Evolutionary conservation across 345 rosid genomes (phyloP).

Genomic region (Clausena lansium): DNA sequence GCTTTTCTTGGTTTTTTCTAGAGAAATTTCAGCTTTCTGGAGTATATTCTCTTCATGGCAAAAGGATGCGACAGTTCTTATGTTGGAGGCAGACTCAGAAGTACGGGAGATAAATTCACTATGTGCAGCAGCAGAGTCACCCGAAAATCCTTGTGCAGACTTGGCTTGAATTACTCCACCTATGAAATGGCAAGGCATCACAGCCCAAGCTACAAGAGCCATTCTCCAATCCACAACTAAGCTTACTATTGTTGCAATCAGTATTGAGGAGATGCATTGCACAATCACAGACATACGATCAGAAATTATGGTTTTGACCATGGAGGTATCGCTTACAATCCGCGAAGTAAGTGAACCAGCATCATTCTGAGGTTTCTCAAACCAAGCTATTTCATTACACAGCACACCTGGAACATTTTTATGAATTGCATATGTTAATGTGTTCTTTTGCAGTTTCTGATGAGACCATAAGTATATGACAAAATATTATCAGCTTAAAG

Average conservation of each 20-base stretch:
- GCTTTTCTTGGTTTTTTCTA: slow-evolving; percentile 35
- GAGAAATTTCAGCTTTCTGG: slow-evolving; percentile 33
- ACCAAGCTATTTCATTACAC: slow-evolving; percentile 58
- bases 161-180: slow-evolving; percentile 71
- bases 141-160: slow-evolving; percentile 62
- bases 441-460: not conserved
- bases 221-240: slow-evolving; percentile 54
- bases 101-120: slow-evolving; percentile 44
- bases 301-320: slow-evolving; percentile 61
- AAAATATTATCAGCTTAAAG: not conserved
- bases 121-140: slow-evolving; percentile 52
- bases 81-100: slow-evolving; percentile 55
- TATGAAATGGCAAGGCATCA: slow-evolving; percentile 81
- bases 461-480: too few relatives aligned
- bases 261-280: slow-evolving; percentile 61
- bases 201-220: slow-evolving; percentile 73
- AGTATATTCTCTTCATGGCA: slow-evolving; percentile 60
- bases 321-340: slow-evolving; percentile 52
- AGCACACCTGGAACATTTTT: slow-evolving; percentile 41
- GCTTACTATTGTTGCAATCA: slow-evolving; percentile 63
- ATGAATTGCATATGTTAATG: not conserved
- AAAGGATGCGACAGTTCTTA: slow-evolving; percentile 60
- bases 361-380: slow-evolving; percentile 54
- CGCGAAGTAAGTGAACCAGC: slow-evolving; percentile 48
- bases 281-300: slow-evolving; percentile 69